Percentiles rank a stretch among this genome's conserved stretches.
phyloP scores from a whole-genome alignment of 164 flowering plant genomes.

The Chloranthus sessilifolius region DNA sequence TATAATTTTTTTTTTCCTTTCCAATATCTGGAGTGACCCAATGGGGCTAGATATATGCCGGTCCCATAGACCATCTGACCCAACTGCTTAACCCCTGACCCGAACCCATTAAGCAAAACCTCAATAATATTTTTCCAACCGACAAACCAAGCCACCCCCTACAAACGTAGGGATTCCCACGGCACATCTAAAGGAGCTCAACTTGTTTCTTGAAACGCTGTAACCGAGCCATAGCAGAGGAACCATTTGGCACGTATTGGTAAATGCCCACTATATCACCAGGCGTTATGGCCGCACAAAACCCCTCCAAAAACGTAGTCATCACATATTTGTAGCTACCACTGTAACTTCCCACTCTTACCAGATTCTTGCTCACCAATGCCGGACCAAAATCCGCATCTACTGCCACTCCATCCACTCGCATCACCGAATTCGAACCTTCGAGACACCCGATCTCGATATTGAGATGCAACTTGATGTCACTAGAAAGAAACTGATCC shows the following conservation, averaged over 20 bases:
- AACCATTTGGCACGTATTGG: neutral
- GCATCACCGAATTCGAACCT: constrained; percentile 1
- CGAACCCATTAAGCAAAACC: constrained; percentile 13
- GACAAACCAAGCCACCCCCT: constrained; percentile 17
- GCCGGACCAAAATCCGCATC: neutral
- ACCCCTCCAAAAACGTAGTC: neutral
- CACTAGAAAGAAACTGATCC: too few species aligned
- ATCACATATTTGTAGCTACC: neutral
- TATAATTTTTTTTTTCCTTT: too few species aligned
- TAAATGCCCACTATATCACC: constrained; percentile 5
- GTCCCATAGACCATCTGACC: constrained; percentile 7
- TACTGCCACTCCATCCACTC: too few species aligned
- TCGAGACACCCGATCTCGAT: neutral
- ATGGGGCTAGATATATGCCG: constrained; percentile 13
- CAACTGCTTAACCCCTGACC: neutral
- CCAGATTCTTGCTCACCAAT: neutral
- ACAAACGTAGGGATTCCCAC: constrained; percentile 16
- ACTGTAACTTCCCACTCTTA: neutral
- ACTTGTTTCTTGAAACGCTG: constrained; percentile 15
- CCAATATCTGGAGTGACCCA: neutral
- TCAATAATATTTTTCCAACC: constrained; percentile 5
- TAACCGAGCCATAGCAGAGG: neutral
- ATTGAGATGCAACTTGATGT: constrained; percentile 1
- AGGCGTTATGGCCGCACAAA: neutral
- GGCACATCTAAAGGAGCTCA: constrained; percentile 10